Conservation (phyloP, 495 filamentous ascomycete genomes). For the Neurospora sp. region DNA sequence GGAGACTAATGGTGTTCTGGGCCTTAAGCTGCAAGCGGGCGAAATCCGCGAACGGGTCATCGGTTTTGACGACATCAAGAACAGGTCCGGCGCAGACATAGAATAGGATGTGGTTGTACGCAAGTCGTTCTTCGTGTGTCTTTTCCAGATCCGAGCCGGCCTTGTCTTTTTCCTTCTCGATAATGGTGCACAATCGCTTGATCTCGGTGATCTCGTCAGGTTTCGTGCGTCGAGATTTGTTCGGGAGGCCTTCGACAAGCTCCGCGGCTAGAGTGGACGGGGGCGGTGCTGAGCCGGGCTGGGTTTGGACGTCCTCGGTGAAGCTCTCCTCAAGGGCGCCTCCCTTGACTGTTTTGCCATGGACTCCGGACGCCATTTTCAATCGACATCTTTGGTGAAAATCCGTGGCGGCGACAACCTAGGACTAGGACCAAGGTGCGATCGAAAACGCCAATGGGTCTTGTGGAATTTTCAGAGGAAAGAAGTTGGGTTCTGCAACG, state of each 20-base stretch:
- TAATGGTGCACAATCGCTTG: slow-evolving; percentile 27
- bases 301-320: background rate
- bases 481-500: background rate
- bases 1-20: slow-evolving; percentile 51
- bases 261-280: slow-evolving; percentile 63
- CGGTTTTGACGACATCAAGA: slow-evolving; percentile 50
- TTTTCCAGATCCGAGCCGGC: slow-evolving; percentile 18
- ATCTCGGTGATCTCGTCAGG: slow-evolving; percentile 35
- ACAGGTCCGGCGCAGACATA: slow-evolving; percentile 75
- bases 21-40: slow-evolving; percentile 51
- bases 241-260: slow-evolving; percentile 47
- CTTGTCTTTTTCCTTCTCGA: slow-evolving; percentile 33
- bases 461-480: background rate
- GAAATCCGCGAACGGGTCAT: slow-evolving; percentile 50
- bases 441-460: background rate
- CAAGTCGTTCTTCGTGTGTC: slow-evolving; percentile 51
- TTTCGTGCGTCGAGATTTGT: slow-evolving; percentile 25
- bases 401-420: background rate
- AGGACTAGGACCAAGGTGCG: background rate
- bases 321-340: background rate
- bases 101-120: slow-evolving; percentile 72
- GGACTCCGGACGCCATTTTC: slow-evolving; percentile 13
- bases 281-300: slow-evolving; percentile 27
- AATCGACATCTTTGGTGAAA: slow-evolving; percentile 8
- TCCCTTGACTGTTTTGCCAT: slow-evolving; percentile 8